A percentile compares a stretch with the other conserved stretches of the same genome.
Evolutionary conservation across 1,284 basidiomycete species (phyloP).

Genomic region (Tremellales sp.): DNA sequence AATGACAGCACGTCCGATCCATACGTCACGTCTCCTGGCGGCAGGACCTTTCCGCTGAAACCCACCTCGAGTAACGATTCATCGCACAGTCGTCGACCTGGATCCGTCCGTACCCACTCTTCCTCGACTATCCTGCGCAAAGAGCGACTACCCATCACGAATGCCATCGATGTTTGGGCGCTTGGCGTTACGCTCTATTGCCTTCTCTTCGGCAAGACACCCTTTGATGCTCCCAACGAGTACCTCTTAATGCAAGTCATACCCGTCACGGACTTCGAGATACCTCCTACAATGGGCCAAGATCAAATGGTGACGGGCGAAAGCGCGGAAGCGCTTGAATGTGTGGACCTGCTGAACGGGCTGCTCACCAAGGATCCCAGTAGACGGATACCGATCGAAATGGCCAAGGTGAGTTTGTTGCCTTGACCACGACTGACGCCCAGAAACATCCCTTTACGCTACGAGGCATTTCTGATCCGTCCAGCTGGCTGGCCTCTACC

Average conservation of each 20-base stretch:
- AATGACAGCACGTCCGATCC: constrained; percentile 20
- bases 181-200: constrained; percentile 97
- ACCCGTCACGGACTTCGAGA: constrained; percentile 69
- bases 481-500: constrained; percentile 75
- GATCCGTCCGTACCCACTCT: constrained; percentile 29
- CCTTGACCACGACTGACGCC: constrained; percentile 2
- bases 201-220: constrained; percentile 79
- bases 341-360: constrained; percentile 67
- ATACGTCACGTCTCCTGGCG: constrained; percentile 8
- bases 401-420: constrained; percentile 70
- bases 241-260: constrained; percentile 82
- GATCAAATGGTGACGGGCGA: constrained; percentile 59
- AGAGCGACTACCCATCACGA: constrained; percentile 72
- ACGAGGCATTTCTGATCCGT: constrained; percentile 64
- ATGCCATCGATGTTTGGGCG: constrained; percentile 98
- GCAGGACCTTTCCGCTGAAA: constrained; percentile 19
- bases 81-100: constrained; percentile 31
- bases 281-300: constrained; percentile 69
- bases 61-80: constrained; percentile 26
- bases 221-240: constrained; percentile 66
- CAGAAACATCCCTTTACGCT: constrained; percentile 66
- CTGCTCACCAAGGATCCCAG: constrained; percentile 79
- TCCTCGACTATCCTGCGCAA: constrained; percentile 23
- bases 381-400: constrained; percentile 73
- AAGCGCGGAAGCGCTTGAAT: constrained; percentile 52